Evolutionary conservation across 495 filamentous ascomycete genomes (phyloP).

Genomic region (Neurospora intermedia): DNA sequence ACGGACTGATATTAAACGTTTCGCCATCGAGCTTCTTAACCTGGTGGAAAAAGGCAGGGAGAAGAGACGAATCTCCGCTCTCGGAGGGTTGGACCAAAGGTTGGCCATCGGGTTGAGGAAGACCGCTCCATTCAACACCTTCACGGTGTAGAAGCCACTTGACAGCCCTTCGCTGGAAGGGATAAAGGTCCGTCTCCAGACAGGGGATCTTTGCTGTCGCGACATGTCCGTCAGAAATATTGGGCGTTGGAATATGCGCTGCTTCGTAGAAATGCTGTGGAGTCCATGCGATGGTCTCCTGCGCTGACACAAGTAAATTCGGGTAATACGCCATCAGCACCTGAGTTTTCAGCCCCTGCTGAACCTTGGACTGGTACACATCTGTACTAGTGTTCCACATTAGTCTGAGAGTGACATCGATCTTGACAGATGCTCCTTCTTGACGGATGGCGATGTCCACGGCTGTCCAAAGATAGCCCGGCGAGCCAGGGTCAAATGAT

Average conservation of each 20-base stretch:
- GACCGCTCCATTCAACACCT: conserved; percentile 25
- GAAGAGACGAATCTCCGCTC: background rate
- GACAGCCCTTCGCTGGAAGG: conserved; percentile 34
- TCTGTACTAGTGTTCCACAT: conserved; percentile 15
- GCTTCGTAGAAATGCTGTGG: conserved; percentile 37
- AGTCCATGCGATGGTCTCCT: conserved; percentile 10
- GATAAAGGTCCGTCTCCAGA: conserved; percentile 27
- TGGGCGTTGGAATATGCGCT: conserved; percentile 25
- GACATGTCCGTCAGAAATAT: conserved; percentile 10
- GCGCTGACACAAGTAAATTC: background rate
- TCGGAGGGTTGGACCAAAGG: conserved; percentile 9
- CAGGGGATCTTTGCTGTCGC: conserved; percentile 14
- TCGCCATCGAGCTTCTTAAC: conserved; percentile 24
- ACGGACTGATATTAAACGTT: conserved; percentile 40
- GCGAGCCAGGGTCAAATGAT: conserved; percentile 2
- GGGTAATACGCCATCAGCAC: conserved; percentile 22
- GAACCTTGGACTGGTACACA: conserved; percentile 3
- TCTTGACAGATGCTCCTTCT: conserved; percentile 7
- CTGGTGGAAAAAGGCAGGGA: conserved; percentile 8
- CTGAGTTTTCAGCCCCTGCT: conserved; percentile 10
- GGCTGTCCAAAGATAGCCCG: conserved; percentile 17
- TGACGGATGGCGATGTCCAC: conserved; percentile 7
- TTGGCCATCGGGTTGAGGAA: background rate
- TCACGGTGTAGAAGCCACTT: conserved; percentile 37
- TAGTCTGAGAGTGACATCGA: conserved; percentile 11